A percentile compares a stretch with the other conserved stretches of the same genome.
Conservation (phyloP, 208 protist species). For the Acanthamoeba rhysodes region DNA sequence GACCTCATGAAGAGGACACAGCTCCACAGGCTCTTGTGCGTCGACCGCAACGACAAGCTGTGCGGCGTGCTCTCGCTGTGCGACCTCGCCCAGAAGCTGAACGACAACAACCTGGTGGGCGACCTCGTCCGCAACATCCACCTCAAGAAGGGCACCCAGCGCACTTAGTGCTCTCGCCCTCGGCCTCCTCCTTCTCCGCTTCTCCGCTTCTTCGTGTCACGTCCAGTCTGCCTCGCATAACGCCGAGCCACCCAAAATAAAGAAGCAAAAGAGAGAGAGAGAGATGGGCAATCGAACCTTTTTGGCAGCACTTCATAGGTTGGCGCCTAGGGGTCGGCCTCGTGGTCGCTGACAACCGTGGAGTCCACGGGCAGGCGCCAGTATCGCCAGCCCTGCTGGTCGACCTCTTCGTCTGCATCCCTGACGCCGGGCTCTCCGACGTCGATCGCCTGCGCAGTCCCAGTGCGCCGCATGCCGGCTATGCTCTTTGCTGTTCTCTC, state of each 20-base stretch:
- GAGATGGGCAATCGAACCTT: too few relatives aligned
- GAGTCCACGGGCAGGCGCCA: not conserved
- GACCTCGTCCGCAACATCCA: constrained; percentile 6
- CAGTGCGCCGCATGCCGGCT: constrained; percentile 30
- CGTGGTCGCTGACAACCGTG: too few relatives aligned
- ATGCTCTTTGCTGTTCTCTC: not conserved
- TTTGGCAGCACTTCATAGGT: too few relatives aligned
- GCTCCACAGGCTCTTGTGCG: not conserved
- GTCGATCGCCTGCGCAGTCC: not conserved
- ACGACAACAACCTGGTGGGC: constrained; percentile 28
- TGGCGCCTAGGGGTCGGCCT: too few relatives aligned
- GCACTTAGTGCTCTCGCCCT: not conserved
- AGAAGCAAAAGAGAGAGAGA: too few relatives aligned
- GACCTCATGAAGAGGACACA: constrained; percentile 1
- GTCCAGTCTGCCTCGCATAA: too few relatives aligned
- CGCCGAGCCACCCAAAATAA: too few relatives aligned
- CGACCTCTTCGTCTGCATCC: not conserved
- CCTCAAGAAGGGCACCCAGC: constrained; percentile 14
- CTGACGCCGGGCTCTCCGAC: too few relatives aligned
- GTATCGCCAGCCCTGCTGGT: not conserved
- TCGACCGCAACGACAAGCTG: constrained; percentile 43
- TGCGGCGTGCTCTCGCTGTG: not conserved
- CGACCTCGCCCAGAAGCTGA: not conserved
- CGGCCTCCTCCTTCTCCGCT: too few relatives aligned
- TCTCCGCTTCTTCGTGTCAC: too few relatives aligned